These are phyloP conservation scores for Neofusicoccum parvum DNA, from an alignment of 2,329 filamentous ascomycete species.

Conservation along the genomic window DNA sequence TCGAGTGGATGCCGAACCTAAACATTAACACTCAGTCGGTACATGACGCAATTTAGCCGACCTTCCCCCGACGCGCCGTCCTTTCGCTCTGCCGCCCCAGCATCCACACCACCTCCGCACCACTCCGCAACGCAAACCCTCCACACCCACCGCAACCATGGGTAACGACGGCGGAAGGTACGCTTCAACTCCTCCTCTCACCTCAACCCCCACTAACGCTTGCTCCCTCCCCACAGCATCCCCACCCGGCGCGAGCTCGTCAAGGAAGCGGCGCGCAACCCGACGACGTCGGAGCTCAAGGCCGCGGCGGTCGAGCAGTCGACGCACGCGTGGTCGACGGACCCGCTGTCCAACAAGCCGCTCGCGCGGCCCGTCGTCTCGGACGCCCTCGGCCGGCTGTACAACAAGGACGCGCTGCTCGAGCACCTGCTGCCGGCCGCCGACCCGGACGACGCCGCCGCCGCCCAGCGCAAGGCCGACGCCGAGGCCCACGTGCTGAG, in stretches of 20 bases:
- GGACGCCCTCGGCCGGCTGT: slow-evolving; percentile 80
- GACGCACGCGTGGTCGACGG: slow-evolving; percentile 82
- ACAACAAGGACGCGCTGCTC: slow-evolving; percentile 92
- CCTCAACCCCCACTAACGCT: not conserved
- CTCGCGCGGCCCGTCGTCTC: slow-evolving; percentile 78
- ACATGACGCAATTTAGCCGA: slow-evolving; percentile 6
- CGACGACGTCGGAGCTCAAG: slow-evolving; percentile 84
- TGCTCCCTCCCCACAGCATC: slow-evolving; percentile 58
- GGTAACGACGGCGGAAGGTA: slow-evolving; percentile 92
- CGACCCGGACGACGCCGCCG: slow-evolving; percentile 52
- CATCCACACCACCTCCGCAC: not conserved
- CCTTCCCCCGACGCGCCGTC: not conserved
- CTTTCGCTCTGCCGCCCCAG: not conserved
- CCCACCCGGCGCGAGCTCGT: slow-evolving; percentile 95
- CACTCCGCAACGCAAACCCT: not conserved
- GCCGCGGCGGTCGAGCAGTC: slow-evolving; percentile 83
- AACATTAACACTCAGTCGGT: not conserved
- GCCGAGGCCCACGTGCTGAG: slow-evolving; percentile 56
- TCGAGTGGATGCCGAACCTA: no score
- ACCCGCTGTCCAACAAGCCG: slow-evolving; percentile 78
- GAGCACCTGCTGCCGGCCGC: slow-evolving; percentile 63
- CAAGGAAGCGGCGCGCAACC: slow-evolving; percentile 83
- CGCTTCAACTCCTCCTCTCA: slow-evolving; percentile 23
- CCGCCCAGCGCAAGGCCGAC: slow-evolving; percentile 53
- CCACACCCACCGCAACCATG: slow-evolving; percentile 57